Base-by-base conservation (phyloP, 2,329 filamentous ascomycete genomes). In the Triangularia verruculosa region DNA sequence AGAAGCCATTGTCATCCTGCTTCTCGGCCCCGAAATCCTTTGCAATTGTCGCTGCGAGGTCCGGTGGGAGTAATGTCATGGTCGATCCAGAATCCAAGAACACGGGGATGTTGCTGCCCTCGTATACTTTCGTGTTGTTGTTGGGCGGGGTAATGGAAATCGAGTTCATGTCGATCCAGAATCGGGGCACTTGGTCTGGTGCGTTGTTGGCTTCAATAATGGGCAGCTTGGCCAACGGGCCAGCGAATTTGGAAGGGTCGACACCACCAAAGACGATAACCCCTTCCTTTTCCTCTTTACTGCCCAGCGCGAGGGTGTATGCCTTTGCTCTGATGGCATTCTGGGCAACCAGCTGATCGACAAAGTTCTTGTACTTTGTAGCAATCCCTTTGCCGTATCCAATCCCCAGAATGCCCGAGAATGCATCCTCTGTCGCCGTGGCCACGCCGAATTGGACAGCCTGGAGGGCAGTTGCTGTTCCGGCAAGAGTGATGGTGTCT, bases 41-140 rank as follows among this genome's bases (percentile, higher is more conserved):
- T 20, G 81, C 81, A 30, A 87, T 80, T 51, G 70, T 67, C n/a
- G 75, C 70, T 51, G 83, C 83, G 30, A 91, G 75, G 20, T 74
- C 72, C 61, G 83, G 76, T 1, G 89, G 89, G 1, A 92, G 78
- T 61, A 91, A 84, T 57, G 85, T 89, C 70, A 91, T 79, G 13
- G 87, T 90, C 24, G 86, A 87, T 6, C 89, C 89, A 25, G 86
- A 89, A 75, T 92, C 89, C 52, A 92, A 81, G 60, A 92, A 86
- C 11, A 89, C 88, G 12, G 85, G 79, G 68, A 81, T 76, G 15
- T 68, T 69, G 53, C 76, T 76, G 70, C 74, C 74, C 43, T 71
- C 59, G 67, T 80, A 81, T 4, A 39, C 53, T 1, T 57, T 39
- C 63, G 70, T 69, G 52, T 71, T 74, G 30, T 74, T 74, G 60